A percentile compares a stretch with the other conserved stretches of the same genome.
Conservation (phyloP, 768 basidiomycete species). For the Candolleomyces eurysporus region DNA sequence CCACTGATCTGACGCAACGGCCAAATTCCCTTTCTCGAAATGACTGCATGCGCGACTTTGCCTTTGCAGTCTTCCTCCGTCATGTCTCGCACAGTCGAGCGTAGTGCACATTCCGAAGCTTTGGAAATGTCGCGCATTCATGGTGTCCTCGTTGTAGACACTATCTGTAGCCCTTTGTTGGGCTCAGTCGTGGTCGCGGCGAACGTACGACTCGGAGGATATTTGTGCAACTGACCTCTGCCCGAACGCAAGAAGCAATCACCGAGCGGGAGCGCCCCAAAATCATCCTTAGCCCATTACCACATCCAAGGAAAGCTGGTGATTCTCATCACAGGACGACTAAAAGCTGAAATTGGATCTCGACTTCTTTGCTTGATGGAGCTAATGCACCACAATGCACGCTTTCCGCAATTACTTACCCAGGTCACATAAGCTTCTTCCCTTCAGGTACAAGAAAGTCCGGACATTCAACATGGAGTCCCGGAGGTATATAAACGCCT, state of each 20-base stretch:
- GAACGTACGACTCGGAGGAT: no score
- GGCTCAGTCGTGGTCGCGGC: no score
- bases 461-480: not conserved
- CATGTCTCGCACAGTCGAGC: no score
- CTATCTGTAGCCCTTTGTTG: no score
- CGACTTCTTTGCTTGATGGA: slow-evolving; percentile 5
- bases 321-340: not conserved
- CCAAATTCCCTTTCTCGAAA: no score
- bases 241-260: not conserved
- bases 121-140: no score
- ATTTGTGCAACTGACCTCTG: no score
- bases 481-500: not conserved
- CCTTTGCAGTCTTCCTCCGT: no score
- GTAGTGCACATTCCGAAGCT: no score
- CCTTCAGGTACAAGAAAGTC: not conserved
- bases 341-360: slow-evolving; percentile 3
- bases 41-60: no score
- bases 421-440: slow-evolving; percentile 1
- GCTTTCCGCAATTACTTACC: not conserved
- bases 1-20: no score
- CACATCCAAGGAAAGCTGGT: not conserved
- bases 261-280: not conserved
- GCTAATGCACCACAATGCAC: slow-evolving; percentile 1
- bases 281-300: not conserved
- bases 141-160: no score